These are phyloP conservation scores for Heritiera fomes DNA, from an alignment of 345 rosid genomes.

Conservation along the genomic window DNA sequence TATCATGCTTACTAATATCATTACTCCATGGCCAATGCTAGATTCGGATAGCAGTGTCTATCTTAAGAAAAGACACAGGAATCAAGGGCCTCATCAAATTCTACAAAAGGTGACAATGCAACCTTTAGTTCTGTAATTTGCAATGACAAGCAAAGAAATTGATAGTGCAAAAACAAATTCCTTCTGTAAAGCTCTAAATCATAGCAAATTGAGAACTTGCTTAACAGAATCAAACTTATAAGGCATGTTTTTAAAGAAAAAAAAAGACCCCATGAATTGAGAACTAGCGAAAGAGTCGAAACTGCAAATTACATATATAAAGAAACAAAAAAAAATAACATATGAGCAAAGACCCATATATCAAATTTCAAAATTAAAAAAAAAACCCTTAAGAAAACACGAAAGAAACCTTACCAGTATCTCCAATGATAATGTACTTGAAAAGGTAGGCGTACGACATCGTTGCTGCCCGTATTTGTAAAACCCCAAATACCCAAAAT, in stretches of 20 bases:
- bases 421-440: slow-evolving; percentile 80
- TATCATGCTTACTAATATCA: background rate
- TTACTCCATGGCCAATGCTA: background rate
- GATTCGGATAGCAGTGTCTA: too few species aligned
- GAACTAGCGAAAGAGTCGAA: background rate
- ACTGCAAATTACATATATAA: background rate
- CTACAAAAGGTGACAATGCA: background rate
- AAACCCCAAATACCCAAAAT: slow-evolving; percentile 1
- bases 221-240: background rate
- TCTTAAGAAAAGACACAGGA: background rate
- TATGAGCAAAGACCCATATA: too few species aligned
- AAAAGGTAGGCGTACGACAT: slow-evolving; percentile 80
- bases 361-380: background rate
- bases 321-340: background rate
- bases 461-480: background rate
- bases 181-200: background rate
- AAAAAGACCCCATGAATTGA: background rate
- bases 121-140: slow-evolving; percentile 5
- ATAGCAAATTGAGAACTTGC: slow-evolving; percentile 1
- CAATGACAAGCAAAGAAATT: background rate
- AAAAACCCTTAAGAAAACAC: too few species aligned
- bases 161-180: background rate
- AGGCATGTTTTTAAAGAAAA: background rate
- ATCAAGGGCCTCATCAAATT: slow-evolving; percentile 5
- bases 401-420: slow-evolving; percentile 43